These are phyloP conservation scores for Coemansia sp. DNA, from an alignment of 192 early-diverging fungal species.

Conservation along the genomic window DNA sequence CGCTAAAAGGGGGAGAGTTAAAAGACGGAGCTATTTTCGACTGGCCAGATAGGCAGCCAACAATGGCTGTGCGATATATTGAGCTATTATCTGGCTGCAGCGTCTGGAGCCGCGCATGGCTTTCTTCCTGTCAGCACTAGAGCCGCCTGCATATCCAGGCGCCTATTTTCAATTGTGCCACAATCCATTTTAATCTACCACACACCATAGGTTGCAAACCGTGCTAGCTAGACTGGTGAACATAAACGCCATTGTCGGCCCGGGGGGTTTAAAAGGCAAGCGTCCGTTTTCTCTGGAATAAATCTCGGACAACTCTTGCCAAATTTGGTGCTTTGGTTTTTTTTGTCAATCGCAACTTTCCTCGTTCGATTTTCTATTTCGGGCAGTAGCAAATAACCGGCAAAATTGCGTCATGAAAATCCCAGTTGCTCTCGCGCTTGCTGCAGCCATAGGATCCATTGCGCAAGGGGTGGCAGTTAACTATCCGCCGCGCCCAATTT, in stretches of 20 bases:
- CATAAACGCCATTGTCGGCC: background rate
- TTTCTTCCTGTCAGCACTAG: background rate
- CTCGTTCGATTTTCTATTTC: conserved; percentile 1
- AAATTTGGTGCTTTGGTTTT: too few species aligned
- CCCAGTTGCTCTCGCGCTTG: background rate
- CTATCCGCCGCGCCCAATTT: conserved; percentile 14
- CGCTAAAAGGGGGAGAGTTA: too few species aligned
- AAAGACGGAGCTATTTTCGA: too few species aligned
- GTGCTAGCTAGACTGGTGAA: too few species aligned
- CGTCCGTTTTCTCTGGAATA: too few species aligned
- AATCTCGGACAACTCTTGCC: too few species aligned
- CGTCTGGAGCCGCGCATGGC: background rate
- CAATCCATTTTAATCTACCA: background rate
- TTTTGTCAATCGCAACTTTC: background rate
- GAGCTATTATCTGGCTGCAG: conserved; percentile 1
- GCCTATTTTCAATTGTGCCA: background rate
- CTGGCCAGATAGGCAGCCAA: background rate
- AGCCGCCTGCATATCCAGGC: conserved; percentile 1
- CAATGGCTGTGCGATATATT: background rate
- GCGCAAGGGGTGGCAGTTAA: conserved; percentile 5
- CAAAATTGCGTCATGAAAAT: conserved; percentile 6
- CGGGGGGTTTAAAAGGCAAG: too few species aligned
- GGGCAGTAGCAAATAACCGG: background rate
- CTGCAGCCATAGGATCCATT: background rate
- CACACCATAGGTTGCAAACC: too few species aligned